These are phyloP conservation scores for Salisapilia sapeloensis DNA, from an alignment of 352 stramenopile species.

Conservation along the genomic window DNA sequence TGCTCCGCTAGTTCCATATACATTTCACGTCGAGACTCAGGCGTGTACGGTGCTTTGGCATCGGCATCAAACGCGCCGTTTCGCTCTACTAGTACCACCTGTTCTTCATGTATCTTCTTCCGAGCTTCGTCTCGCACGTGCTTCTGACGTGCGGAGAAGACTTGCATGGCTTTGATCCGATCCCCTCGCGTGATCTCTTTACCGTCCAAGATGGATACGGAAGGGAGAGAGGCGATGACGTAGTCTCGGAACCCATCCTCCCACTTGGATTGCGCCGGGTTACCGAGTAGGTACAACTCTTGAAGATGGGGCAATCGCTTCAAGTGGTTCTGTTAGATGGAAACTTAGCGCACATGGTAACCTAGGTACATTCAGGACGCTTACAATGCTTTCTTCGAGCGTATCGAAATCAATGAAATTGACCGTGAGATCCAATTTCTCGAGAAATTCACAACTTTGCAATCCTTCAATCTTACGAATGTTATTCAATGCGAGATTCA, in stretches of 20 bases:
- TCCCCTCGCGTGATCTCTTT: conserved; percentile 78
- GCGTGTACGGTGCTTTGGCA: conserved; percentile 42
- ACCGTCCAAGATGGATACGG: conserved; percentile 77
- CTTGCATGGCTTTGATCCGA: conserved; percentile 76
- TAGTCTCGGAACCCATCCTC: conserved; percentile 56
- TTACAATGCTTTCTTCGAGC: conserved; percentile 72
- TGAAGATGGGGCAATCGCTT: conserved; percentile 53
- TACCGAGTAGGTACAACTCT: conserved; percentile 91
- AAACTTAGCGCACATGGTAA: background rate
- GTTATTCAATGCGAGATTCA: conserved; percentile 94
- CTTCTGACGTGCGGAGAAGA: conserved; percentile 27
- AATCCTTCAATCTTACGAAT: conserved; percentile 81
- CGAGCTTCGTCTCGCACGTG: conserved; percentile 15
- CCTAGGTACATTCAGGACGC: too few relatives aligned
- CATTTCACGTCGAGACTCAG: conserved; percentile 57
- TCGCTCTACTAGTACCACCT: conserved; percentile 6
- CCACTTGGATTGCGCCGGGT: conserved; percentile 77
- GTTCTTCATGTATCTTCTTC: conserved; percentile 2
- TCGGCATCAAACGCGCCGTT: conserved; percentile 3
- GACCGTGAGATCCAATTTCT: conserved; percentile 89
- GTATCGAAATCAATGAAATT: conserved; percentile 91
- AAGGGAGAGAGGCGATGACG: conserved; percentile 74
- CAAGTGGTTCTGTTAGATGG: conserved; percentile 34
- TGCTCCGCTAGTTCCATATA: conserved; percentile 88
- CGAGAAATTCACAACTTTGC: conserved; percentile 73